Evolutionary conservation across 2,329 filamentous ascomycete species (phyloP).

Genomic region (Mycosphaerella arachidis): DNA sequence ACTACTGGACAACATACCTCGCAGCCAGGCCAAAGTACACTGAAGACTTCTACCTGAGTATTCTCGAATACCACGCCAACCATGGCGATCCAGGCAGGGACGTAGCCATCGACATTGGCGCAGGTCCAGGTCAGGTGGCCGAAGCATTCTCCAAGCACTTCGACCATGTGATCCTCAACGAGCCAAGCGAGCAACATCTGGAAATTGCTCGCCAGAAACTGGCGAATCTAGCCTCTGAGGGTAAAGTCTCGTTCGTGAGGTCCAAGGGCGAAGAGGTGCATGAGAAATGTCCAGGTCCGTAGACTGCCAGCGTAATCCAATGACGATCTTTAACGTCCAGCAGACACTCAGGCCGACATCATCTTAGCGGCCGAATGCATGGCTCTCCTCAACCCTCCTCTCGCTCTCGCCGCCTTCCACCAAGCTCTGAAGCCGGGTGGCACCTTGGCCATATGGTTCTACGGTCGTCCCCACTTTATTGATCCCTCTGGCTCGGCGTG

Average conservation of each 20-base stretch:
- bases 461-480: background rate
- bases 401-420: background rate
- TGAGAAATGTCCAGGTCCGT: background rate
- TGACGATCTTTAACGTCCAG: background rate
- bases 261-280: background rate
- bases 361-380: background rate
- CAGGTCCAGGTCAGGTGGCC: background rate
- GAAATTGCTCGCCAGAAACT: background rate
- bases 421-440: background rate
- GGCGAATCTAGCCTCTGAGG: background rate
- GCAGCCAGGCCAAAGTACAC: background rate
- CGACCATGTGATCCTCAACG: background rate
- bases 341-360: background rate
- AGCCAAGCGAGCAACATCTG: background rate
- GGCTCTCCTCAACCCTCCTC: background rate
- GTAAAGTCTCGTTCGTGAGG: background rate
- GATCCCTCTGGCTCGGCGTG: background rate
- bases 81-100: background rate
- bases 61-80: background rate
- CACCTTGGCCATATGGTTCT: background rate
- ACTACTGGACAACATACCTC: background rate
- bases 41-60: background rate
- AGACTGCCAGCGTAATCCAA: background rate
- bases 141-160: background rate
- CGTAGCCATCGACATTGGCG: background rate